phyloP scores from a whole-genome alignment of 2,329 filamentous ascomycete species.

The Laburnicola sp. region DNA sequence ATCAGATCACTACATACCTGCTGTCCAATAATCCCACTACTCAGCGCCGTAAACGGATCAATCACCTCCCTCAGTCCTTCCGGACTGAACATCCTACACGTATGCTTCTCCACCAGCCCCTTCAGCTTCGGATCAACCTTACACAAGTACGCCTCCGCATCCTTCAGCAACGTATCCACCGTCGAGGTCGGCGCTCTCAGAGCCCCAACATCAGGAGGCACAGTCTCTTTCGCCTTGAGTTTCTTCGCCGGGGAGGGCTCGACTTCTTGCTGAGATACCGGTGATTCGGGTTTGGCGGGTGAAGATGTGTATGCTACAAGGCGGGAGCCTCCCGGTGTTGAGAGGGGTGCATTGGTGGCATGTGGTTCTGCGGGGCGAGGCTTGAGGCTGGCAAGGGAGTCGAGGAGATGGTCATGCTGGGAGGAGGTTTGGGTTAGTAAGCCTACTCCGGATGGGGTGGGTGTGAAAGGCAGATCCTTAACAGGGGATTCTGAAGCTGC shows the following conservation, averaged over 20 bases:
- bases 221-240: constrained; percentile 44
- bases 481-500: constrained; percentile 16
- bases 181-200: constrained; percentile 54
- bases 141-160: constrained; percentile 75
- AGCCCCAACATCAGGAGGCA: constrained; percentile 39
- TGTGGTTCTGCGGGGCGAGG: constrained; percentile 65
- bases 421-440: constrained; percentile 48
- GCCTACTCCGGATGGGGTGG: constrained; percentile 55
- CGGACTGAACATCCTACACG: constrained; percentile 77
- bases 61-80: constrained; percentile 81
- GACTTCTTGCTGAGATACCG: constrained; percentile 4
- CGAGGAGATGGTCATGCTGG: constrained; percentile 29
- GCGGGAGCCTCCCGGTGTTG: constrained; percentile 71
- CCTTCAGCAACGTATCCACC: constrained; percentile 72
- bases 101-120: constrained; percentile 71
- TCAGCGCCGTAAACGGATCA: constrained; percentile 83
- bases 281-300: constrained; percentile 44
- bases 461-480: constrained; percentile 39
- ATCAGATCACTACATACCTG: constrained; percentile 54
- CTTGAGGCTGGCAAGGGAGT: constrained; percentile 25
- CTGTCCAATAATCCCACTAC: constrained; percentile 89
- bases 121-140: constrained; percentile 72
- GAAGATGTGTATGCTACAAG: constrained; percentile 55
- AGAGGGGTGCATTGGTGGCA: constrained; percentile 68
- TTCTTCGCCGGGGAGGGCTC: constrained; percentile 46